phyloP scores from a whole-genome alignment of 2,329 filamentous ascomycete genomes.

The Ilyonectria sp. region DNA sequence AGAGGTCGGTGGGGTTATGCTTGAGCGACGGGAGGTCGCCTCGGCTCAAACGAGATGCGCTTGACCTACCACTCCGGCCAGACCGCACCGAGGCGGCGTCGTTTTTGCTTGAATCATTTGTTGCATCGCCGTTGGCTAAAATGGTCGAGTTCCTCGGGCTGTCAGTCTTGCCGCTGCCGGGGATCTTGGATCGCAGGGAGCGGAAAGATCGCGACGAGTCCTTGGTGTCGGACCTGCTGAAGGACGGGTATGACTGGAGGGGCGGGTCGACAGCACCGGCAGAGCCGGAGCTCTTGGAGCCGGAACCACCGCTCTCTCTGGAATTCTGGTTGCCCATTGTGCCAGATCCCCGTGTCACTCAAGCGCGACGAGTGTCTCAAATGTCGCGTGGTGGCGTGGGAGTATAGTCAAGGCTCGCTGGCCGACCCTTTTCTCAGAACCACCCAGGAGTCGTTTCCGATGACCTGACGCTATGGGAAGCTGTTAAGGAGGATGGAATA shows the following conservation, averaged over 20 bases:
- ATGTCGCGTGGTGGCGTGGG: slow-evolving; percentile 48
- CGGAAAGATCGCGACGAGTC: slow-evolving; percentile 91
- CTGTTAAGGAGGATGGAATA: slow-evolving; percentile 69
- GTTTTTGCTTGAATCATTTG: slow-evolving; percentile 70
- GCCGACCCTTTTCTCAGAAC: slow-evolving; percentile 35
- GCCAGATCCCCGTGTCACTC: slow-evolving; percentile 37
- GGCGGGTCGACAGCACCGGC: slow-evolving; percentile 59
- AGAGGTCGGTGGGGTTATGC: slow-evolving; percentile 59
- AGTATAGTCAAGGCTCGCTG: slow-evolving; percentile 40
- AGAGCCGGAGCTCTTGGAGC: slow-evolving; percentile 65
- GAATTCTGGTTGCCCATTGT: slow-evolving; percentile 84
- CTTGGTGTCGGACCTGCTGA: slow-evolving; percentile 92
- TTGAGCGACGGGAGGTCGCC: slow-evolving; percentile 60
- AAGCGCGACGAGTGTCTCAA: slow-evolving; percentile 48
- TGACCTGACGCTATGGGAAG: slow-evolving; percentile 28
- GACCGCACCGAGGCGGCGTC: slow-evolving; percentile 85
- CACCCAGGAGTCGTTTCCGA: slow-evolving; percentile 31
- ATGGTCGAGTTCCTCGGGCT: slow-evolving; percentile 85
- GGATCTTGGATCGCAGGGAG: slow-evolving; percentile 90
- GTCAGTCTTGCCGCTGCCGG: slow-evolving; percentile 79
- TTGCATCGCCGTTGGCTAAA: slow-evolving; percentile 71
- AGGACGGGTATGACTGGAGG: slow-evolving; percentile 90
- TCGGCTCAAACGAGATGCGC: slow-evolving; percentile 62
- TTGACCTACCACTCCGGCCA: slow-evolving; percentile 71
- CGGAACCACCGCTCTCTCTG: slow-evolving; percentile 64